Base-by-base conservation (phyloP, 345 rosid species). In the Camelina hispida region DNA sequence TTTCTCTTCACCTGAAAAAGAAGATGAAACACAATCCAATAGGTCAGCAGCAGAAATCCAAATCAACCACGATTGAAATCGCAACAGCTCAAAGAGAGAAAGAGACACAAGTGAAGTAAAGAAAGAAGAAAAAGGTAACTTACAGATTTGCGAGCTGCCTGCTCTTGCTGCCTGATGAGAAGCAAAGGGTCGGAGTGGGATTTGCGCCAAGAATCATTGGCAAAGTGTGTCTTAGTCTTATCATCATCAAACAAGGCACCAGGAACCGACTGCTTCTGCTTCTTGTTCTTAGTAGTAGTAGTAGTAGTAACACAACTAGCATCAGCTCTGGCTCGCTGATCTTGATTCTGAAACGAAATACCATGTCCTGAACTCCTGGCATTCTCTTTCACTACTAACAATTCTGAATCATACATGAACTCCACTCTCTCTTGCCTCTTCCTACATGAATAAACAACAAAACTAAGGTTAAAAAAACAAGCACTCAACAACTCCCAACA, bases 221-320 rank as follows among this genome's bases (percentile, higher is more conserved):
- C 87, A 2, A 90, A 81, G 28, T 78, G 73, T 37, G 86, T 82
- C 81, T 91, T 91, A 42, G 86, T 82, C 81, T 91, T 91, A 42
- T 89, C 90, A 79, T 91, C 95, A 79, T 91, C 95, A 20, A 91
- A 91, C 61, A 89, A 82, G 35, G 97, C 89, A 28, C 97, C 91
- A 0, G 89, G 93, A 28, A 43, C 83, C 1, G 87, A 68, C 2
- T 78, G 61, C 47, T 77, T 47, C 73, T 74, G 82, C 32, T 82
- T 74, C 2, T 70, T 52, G 30, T 52, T 52, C 14, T 22, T 43
- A 6, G 7, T 7, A 6, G 7, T 6, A n/a, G 7, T 6, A n/a
- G 7, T 13, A 43, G 37, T 60, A 2, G 55, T 4, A 10, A 9
- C 11, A 37, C 11, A 1, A 37, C 50, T 7, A 14, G 71, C 32